Evolutionary conservation across 139 green algal species (phyloP), one percentile per base, ranked within the genome.

Genomic region (Chlamydomonas sphaeroides): DNA sequence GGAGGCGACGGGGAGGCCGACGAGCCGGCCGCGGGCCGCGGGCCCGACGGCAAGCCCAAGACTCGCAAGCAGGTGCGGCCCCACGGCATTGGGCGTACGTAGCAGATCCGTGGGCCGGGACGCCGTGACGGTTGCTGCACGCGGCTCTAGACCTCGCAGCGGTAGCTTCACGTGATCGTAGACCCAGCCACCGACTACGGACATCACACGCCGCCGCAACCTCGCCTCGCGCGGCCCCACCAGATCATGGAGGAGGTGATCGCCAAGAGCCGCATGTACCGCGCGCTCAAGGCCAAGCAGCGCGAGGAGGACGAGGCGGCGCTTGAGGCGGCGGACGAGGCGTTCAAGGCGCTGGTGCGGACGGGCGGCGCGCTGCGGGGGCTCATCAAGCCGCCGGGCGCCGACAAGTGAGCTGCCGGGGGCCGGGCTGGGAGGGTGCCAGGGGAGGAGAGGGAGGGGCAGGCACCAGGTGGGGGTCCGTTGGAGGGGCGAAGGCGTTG

Each of bases 231-330:
- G 33, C 35, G 33, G 33, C 23, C 23, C 20, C 36, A 18, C 23
- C 83, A 99, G 92, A 89, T 98, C 11, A 99, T 99, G 97, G 95
- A 97, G 79, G 97, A 99, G 92, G 86, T 99, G 61, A 98, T 99
- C 42, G 94, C 95, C 49, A 98, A 98, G 90, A 97, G 91, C 90
- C 98, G 98, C 87, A 81, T 82, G 8, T 89, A 85, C 89, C 94
- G 95, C 79, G 95, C 95, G 15, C 79, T 91, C 69, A 94, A 92
- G 79, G 80, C 89, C 32, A 86, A 94, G 81, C 92, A 98, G 89
- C 92, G 92, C 72, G 97, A 99, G 77, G 94, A 95, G 68, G 97
- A 98, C 88, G 87, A 96, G 84, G 86, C 91, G 3, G 88, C 90
- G 38, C 92, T 93, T 57, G 92, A 95, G 17, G 69, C 87, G 39